Percentiles rank a stretch among this genome's conserved stretches.
phyloP scores from a whole-genome alignment of 2,329 filamentous ascomycete species.

The Verticillium nubilum region DNA sequence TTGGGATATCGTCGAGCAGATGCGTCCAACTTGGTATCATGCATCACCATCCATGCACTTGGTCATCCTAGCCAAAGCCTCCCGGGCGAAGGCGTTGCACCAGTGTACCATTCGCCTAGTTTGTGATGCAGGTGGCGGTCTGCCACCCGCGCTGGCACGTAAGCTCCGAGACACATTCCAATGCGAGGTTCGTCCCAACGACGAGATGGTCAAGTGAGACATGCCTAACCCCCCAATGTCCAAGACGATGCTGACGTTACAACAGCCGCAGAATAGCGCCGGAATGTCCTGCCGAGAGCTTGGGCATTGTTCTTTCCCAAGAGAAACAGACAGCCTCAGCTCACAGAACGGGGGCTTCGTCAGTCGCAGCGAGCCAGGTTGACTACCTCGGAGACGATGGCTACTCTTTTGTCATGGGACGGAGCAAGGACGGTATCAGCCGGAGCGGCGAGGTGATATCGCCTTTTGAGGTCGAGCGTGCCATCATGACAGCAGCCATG shows the following conservation, averaged over 20 bases:
- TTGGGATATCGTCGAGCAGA: slow-evolving; percentile 45
- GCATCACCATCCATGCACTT: slow-evolving; percentile 53
- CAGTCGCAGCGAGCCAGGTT: slow-evolving; percentile 45
- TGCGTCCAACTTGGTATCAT: slow-evolving; percentile 50
- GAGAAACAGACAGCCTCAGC: slow-evolving; percentile 36
- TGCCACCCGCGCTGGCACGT: slow-evolving; percentile 43
- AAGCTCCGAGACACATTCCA: slow-evolving; percentile 45
- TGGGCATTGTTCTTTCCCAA: not conserved
- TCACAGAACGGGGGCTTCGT: slow-evolving; percentile 44
- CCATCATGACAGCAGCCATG: slow-evolving; percentile 40
- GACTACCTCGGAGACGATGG: slow-evolving; percentile 45
- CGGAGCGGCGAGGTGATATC: slow-evolving; percentile 52
- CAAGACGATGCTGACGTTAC: not conserved
- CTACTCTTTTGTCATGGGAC: slow-evolving; percentile 48
- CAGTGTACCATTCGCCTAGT: slow-evolving; percentile 42
- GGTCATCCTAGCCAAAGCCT: slow-evolving; percentile 42
- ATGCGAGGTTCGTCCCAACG: slow-evolving; percentile 48
- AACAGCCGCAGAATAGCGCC: not conserved
- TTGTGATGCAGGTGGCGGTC: slow-evolving; percentile 49
- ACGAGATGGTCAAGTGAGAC: slow-evolving; percentile 51
- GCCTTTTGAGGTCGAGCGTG: slow-evolving; percentile 52
- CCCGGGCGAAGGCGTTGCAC: slow-evolving; percentile 31
- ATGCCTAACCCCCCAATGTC: too few relatives aligned
- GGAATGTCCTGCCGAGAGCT: not conserved
- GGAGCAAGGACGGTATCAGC: slow-evolving; percentile 53